These are phyloP conservation scores for Penicillium sp. DNA, from an alignment of 2,329 filamentous ascomycete genomes.

Conservation along the genomic window DNA sequence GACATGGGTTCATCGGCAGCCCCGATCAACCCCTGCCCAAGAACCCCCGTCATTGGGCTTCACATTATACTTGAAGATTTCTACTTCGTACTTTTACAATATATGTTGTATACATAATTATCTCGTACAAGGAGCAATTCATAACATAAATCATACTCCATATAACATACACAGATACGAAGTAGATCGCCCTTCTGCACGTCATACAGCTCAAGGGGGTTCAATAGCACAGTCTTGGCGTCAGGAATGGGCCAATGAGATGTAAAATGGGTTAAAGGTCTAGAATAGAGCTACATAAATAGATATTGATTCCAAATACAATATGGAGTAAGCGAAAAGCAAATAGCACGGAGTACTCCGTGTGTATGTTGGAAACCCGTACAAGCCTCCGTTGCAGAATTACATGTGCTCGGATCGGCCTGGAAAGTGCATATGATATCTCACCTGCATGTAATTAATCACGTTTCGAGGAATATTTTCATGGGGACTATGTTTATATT, in stretches of 20 bases:
- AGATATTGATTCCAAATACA: neutral
- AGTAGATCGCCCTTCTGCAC: neutral
- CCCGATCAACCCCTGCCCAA: conserved; percentile 7
- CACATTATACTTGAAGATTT: neutral
- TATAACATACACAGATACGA: too few relatives aligned
- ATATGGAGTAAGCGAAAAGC: neutral
- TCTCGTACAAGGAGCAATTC: neutral
- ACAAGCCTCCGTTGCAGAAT: neutral
- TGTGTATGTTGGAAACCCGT: too few relatives aligned
- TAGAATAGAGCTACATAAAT: neutral
- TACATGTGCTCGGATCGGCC: neutral
- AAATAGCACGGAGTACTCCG: neutral
- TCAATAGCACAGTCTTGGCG: neutral
- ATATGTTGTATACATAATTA: neutral
- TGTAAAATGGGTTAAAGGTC: neutral
- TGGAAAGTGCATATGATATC: neutral
- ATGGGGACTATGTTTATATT: conserved; percentile 7
- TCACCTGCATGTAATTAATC: conserved; percentile 1
- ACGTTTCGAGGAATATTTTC: neutral
- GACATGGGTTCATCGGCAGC: conserved; percentile 13
- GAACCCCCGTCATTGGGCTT: neutral
- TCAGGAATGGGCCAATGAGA: neutral
- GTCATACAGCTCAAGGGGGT: neutral
- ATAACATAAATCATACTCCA: neutral
- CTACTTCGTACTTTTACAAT: neutral